Base-by-base conservation (phyloP, 2,329 filamentous ascomycete genomes). In the Colletotrichum falcatum region DNA sequence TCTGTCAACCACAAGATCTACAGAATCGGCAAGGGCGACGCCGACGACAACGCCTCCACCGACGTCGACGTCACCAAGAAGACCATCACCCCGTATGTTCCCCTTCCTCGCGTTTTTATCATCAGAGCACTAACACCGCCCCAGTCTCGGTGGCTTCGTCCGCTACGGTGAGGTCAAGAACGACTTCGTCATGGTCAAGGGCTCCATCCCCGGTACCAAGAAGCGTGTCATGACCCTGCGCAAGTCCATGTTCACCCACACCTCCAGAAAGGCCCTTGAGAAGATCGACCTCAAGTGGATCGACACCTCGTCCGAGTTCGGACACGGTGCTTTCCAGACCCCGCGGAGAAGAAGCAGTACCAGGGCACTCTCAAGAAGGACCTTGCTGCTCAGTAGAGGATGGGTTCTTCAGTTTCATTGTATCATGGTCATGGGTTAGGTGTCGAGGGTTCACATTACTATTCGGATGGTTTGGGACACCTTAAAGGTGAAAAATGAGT, bases 261-360 rank as follows among this genome's bases (percentile, higher is more conserved):
- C 95, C 79, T 97, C 93, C 82, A 90, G 96, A 83, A 94, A 92
- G 85, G 94, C 96, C 67, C 90, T 97, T 82, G 96, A 99, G 92
- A 98, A 99, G 94, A 93, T 98, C 84, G 94, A 95, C 82, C 93
- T 99, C 89, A 99, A 99, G 89, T 99, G 96, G 96, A 99, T 99
- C 92, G 96, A 99, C 82, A 99, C 96, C 80, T 98, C 95, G 74
- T 98, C 95, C 88, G 97, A 99, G 90, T 99, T 99, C 86, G 96
- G 96, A 86, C 96, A 99, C 89, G 96, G 96, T 91, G 95, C 94
- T 81, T 99, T 97, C 94, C 96, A 99, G 90, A 99, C 96, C 75
- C 92, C 77, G 92, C 93, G 82, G 96, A 99, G 93, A 99, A 99
- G 94, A 94, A 93, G 88, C 91, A 94, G 84, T 96, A 94, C 90